Base-by-base conservation (phyloP, 176 grass and related monocot genomes). In the Echinochloa phyllopogon region DNA sequence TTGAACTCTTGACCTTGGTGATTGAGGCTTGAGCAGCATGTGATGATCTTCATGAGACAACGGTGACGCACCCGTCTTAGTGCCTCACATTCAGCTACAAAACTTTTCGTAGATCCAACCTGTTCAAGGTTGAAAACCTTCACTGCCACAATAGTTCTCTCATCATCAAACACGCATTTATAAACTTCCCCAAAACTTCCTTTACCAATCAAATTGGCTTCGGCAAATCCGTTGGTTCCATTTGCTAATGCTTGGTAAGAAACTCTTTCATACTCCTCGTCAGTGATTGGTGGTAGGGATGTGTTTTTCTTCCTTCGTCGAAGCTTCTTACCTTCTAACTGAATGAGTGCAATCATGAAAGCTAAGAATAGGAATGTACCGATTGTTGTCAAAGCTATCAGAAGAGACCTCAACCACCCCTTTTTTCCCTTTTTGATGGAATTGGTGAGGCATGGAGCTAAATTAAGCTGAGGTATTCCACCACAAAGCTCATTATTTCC, bases 1-100 rank as follows among this genome's bases (percentile, higher is more conserved):
- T 80, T 80, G 77, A 86, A 91, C 20, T 91, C 89, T 45, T 80
- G 24, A 44, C 89, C 89, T 56, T 59, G 70, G 12, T 10, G 20
- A 38, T 91, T 43, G 3, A 80, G 41, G 33, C 82, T 88, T 42
- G 65, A 82, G 58, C 77, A 91, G 14, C 81, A 76, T 2, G 90
- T 88, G 39, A 91, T 24, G 67, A 78, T 85, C 47, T 77, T 85
- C 24, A 85, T 20, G 20, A 91, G 82, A 69, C 67, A 77, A 2
- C 65, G 82, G 33, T 91, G 90, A 0, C 86, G 76, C 2, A 76
- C 39, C 10, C 7, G 85, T 73, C 72, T 45, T 3, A 88, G 37
- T 14, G 65, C 71, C 18, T 85, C 77, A 12, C 90, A 91, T 45
- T 88, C 88, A 27, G 59, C 50, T 0, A 44, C 25, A 3, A 90